Conservation (phyloP, 1,284 basidiomycete genomes). For the Stereum hirsutum region DNA sequence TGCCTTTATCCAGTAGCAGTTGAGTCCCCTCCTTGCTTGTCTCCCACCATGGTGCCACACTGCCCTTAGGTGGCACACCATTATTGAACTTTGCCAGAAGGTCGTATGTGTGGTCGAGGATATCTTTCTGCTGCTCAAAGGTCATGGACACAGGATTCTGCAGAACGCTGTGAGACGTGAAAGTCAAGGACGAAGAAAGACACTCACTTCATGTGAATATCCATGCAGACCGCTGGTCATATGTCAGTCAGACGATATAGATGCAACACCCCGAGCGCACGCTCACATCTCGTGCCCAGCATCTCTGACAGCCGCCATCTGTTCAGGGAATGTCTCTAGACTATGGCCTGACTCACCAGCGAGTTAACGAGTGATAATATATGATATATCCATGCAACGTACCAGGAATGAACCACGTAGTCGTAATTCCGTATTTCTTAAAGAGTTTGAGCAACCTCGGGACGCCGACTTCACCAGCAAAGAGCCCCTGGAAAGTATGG, state of each 20-base stretch:
- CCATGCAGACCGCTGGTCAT: slow-evolving; percentile 53
- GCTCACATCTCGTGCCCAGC: slow-evolving; percentile 60
- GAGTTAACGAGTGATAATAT: background rate
- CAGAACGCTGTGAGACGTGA: background rate
- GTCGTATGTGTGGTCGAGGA: slow-evolving; percentile 59
- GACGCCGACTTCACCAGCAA: slow-evolving; percentile 65
- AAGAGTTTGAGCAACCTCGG: slow-evolving; percentile 65
- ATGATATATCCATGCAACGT: slow-evolving; percentile 5
- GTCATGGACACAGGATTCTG: slow-evolving; percentile 60
- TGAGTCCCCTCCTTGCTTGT: slow-evolving; percentile 59
- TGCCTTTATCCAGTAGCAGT: slow-evolving; percentile 66
- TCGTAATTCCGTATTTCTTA: slow-evolving; percentile 61
- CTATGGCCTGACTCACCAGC: slow-evolving; percentile 41
- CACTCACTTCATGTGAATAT: slow-evolving; percentile 58
- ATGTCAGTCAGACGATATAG: slow-evolving; percentile 3
- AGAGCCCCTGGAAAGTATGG: slow-evolving; percentile 40
- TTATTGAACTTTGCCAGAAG: slow-evolving; percentile 64
- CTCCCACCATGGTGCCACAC: slow-evolving; percentile 78
- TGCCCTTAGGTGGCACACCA: slow-evolving; percentile 56
- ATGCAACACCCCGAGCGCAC: background rate
- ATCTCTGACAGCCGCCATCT: slow-evolving; percentile 58
- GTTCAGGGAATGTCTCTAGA: slow-evolving; percentile 58
- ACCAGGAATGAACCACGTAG: slow-evolving; percentile 70
- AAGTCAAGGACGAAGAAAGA: background rate
- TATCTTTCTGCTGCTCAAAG: slow-evolving; percentile 61